Base-by-base conservation (phyloP, 202 grass and related monocot species). In the Setaria viridis region DNA sequence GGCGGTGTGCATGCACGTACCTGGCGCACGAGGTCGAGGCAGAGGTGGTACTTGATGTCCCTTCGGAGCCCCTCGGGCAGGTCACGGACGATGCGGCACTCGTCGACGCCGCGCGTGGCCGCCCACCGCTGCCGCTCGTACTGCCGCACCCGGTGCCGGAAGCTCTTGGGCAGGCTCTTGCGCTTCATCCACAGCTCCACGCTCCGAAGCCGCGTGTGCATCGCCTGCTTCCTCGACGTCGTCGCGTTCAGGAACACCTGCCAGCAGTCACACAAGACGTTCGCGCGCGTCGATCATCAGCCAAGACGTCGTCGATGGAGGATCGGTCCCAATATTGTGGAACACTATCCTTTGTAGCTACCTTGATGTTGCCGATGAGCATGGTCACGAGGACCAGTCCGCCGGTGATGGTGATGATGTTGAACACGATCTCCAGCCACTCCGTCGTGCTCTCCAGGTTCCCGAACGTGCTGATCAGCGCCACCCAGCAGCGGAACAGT, bases 351-450 rank as follows among this genome's bases (percentile, higher is more conserved):
- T n/a, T 43, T n/a, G 5, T 15, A 14, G 9, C 54, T 59, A 88
- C 93, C 90, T 97, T 97, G 90, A 97, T 97, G 82, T 97, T 97
- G 1, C 94, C 94, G 9, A 97, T 97, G 54, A 97, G 90, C 94
- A 97, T 97, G 0, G 94, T 97, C 21, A 97, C 94, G 4, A 97
- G 90, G 9, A 97, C 81, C 4, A 97, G 64, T 2, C 94, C 94
- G 0, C 94, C 88, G 0, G 94, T 95, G 73, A 95, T 97, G 34
- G 90, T 94, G 60, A 97, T 15, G 84, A 97, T 94, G 88, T 97
- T 97, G 90, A 97, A 97, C 37, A 97, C 90, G 46, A 97, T 97
- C 85, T 97, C 94, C 72, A 97, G 80, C 92, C 94, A 97, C 81
- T 97, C 92, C 46, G 94, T 97, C 50, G 94, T 97, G 84, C 90